Conservation (phyloP, 495 filamentous ascomycete genomes). For the Aspergillus mulundensis region DNA sequence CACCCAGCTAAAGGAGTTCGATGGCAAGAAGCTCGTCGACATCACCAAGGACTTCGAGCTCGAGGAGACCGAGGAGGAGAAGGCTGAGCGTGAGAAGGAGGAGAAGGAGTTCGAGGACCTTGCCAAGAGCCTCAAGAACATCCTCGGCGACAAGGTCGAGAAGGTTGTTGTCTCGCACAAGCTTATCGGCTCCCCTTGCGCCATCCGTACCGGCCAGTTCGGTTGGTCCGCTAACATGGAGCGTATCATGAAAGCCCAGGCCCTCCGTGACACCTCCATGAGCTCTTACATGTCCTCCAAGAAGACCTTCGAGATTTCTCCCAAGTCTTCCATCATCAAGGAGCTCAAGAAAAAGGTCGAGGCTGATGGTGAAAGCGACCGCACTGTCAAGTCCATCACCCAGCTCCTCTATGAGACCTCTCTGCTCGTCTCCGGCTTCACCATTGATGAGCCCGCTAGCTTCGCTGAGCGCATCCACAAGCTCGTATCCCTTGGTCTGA, state of each 20-base stretch:
- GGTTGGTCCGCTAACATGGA: constrained; percentile 99
- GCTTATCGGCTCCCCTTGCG: constrained; percentile 90
- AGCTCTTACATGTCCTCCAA: constrained; percentile 99
- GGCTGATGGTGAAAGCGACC: constrained; percentile 93
- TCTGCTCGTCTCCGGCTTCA: constrained; percentile 96
- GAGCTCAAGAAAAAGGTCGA: constrained; percentile 99
- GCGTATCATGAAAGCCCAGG: constrained; percentile 99
- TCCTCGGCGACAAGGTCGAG: constrained; percentile 99
- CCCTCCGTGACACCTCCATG: constrained; percentile 99
- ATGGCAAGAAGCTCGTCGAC: constrained; percentile 99
- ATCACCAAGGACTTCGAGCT: constrained; percentile 99
- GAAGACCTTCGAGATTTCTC: constrained; percentile 99
- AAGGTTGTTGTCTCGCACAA: constrained; percentile 99
- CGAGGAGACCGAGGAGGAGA: constrained; percentile 99
- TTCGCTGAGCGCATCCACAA: constrained; percentile 99
- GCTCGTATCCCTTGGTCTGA: constrained; percentile 92
- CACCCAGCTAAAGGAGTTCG: constrained; percentile 99
- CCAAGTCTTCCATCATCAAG: constrained; percentile 94
- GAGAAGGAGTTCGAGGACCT: constrained; percentile 96
- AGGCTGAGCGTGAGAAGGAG: constrained; percentile 90
- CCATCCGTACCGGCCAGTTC: constrained; percentile 99
- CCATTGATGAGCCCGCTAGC: constrained; percentile 94
- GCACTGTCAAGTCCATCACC: constrained; percentile 96
- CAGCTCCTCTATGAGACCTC: constrained; percentile 98
- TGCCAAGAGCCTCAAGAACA: constrained; percentile 96